Conservation (phyloP, 345 rosid species). For the Aegle marmelos region DNA sequence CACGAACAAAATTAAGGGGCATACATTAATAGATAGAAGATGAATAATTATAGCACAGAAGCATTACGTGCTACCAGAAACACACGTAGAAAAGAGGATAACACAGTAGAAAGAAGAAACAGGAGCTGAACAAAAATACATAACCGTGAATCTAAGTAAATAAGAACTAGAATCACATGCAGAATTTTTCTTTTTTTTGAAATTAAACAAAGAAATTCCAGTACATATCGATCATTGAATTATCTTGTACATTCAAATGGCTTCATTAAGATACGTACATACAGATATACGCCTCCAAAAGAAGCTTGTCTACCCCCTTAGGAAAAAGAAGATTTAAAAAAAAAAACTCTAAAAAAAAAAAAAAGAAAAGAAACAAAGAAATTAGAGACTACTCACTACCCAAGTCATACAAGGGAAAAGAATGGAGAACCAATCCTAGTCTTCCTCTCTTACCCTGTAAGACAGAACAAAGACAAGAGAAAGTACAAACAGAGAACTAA, state of each 20-base stretch:
- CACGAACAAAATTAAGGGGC: not conserved
- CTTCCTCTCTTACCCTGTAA: conserved; percentile 8
- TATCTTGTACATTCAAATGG: conserved; percentile 12
- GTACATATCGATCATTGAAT: conserved; percentile 13
- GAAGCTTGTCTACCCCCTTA: conserved; percentile 1
- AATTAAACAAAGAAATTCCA: conserved; percentile 4
- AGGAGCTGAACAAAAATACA: not conserved
- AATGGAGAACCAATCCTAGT: not conserved
- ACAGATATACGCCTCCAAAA: conserved; percentile 11
- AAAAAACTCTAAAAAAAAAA: not conserved
- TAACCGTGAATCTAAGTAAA: not conserved
- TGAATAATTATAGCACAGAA: not conserved
- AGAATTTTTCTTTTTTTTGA: not conserved
- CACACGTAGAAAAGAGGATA: not conserved
- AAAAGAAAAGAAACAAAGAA: not conserved
- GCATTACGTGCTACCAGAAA: not conserved
- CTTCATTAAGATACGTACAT: conserved; percentile 6
- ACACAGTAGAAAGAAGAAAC: not conserved
- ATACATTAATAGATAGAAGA: not conserved
- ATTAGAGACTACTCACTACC: conserved; percentile 16
- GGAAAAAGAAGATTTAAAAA: not conserved
- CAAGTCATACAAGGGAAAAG: conserved; percentile 12
- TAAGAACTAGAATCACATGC: not conserved
- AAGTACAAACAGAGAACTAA: not conserved
- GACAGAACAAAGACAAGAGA: conserved; percentile 6